Evolutionary conservation across 352 stramenopile genomes (phyloP), one percentile per base, ranked within the genome.

Genomic region (Phytophthora litchii): DNA sequence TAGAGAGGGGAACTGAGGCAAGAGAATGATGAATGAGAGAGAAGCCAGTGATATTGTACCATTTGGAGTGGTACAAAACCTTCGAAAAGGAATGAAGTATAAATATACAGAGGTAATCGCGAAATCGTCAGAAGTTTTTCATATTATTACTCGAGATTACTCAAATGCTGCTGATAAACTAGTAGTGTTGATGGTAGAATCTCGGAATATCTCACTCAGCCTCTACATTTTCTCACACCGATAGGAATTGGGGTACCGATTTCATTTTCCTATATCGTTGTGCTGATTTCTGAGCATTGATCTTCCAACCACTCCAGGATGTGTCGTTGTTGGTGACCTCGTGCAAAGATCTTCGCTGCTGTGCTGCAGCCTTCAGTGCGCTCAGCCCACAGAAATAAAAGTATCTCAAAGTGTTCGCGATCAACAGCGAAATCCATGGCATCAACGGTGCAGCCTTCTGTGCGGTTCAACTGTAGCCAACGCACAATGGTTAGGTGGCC

Each of bases 301-400:
- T 54, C 36, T 48, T 62, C 27, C 4, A 62, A 11, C 44, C 54
- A 54, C 25, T 21, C 25, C 23, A 62, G 4, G 34, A 62, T 36
- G 19, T 55, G 27, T 0, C 1, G 16, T 17, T 62, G 44, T 2
- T 29, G 19, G 14, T 54, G 34, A 16, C 49, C 37, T 32, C 29
- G 43, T 9, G 44, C 36, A 32, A 47, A 42, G 20, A 54, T 2
- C 14, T 49, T 42, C 5, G 44, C 44, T 20, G 25, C 6, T 20
- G 14, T 3, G 9, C 25, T 55, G 12, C 45, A 50, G 11, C 35
- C 54, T 29, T 37, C 44, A 16, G 19, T 16, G n/a, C 34, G 9
- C 4, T 48, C 14, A 19, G 23, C 36, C 29, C 13, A 35, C 25
- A 62, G 44, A 23, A 50, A 62, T 1, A 62, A 7, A 17, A 65